A percentile compares a stretch with the other conserved stretches of the same genome.
phyloP scores from a whole-genome alignment of 1,284 basidiomycete genomes.

The Kwoniella shivajii region DNA sequence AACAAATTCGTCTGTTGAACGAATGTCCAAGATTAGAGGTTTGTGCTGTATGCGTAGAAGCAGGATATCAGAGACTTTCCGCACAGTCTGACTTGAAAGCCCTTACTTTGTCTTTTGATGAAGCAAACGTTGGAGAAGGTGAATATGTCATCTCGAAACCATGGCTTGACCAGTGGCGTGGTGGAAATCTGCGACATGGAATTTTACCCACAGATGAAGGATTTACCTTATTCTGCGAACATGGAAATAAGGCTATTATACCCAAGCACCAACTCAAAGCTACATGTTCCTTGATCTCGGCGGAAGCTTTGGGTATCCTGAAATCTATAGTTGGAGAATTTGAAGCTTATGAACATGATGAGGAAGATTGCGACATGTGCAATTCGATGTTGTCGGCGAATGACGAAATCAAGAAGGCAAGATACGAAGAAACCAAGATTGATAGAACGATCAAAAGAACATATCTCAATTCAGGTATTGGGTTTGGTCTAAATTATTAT shows the following conservation, averaged over 20 bases:
- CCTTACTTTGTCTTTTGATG: constrained; percentile 26
- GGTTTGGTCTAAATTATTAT: constrained; percentile 29
- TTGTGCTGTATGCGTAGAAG: constrained; percentile 34
- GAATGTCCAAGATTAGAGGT: constrained; percentile 25
- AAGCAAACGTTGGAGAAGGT: not conserved
- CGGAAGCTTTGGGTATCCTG: constrained; percentile 26
- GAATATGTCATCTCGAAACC: constrained; percentile 27
- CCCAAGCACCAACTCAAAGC: constrained; percentile 1
- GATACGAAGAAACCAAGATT: constrained; percentile 14
- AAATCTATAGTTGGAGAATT: constrained; percentile 39
- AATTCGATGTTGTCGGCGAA: not conserved
- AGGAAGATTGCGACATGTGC: constrained; percentile 24
- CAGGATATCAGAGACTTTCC: constrained; percentile 8
- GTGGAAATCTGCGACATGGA: constrained; percentile 7
- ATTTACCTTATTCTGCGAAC: constrained; percentile 39
- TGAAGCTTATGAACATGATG: constrained; percentile 9
- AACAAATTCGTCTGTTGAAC: constrained; percentile 17
- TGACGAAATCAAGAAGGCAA: not conserved
- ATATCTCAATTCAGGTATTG: constrained; percentile 19
- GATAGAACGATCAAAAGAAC: constrained; percentile 17
- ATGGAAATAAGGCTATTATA: constrained; percentile 20
- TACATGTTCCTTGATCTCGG: constrained; percentile 8
- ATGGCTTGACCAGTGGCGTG: constrained; percentile 38
- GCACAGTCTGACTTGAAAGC: constrained; percentile 2
- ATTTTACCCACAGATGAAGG: constrained; percentile 21